Evolutionary conservation across 2,329 filamentous ascomycete species (phyloP).

Genomic region (Chaetomiaceae sp.): DNA sequence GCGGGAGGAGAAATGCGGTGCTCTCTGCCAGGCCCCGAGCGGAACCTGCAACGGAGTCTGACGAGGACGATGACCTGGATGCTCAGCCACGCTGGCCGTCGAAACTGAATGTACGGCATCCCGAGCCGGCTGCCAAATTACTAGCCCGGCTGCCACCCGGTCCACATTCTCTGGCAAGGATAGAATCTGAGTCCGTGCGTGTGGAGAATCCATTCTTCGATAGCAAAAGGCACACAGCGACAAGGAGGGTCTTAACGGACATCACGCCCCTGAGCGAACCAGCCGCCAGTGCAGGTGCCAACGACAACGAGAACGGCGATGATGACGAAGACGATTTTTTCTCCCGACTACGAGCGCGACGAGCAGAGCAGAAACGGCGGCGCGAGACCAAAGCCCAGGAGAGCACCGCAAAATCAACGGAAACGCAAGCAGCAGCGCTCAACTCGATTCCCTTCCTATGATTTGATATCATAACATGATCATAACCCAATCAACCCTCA

Average conservation of each 20-base stretch:
- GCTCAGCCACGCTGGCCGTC: constrained; percentile 5
- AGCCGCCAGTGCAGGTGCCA: neutral
- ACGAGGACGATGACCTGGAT: constrained; percentile 21
- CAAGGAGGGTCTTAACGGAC: neutral
- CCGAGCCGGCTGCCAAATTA: neutral
- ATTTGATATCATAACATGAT: neutral
- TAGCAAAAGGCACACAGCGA: neutral
- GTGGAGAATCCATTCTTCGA: neutral
- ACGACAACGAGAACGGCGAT: too few relatives aligned
- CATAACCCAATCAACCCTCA: neutral
- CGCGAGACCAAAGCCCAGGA: constrained; percentile 7
- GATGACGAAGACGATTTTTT: constrained; percentile 23
- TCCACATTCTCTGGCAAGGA: neutral
- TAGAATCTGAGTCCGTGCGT: neutral
- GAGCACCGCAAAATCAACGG: constrained; percentile 9
- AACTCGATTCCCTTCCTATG: constrained; percentile 24
- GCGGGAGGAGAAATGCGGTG: too few relatives aligned
- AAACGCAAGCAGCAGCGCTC: constrained; percentile 12
- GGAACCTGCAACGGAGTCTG: constrained; percentile 6
- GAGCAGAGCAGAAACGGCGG: constrained; percentile 18
- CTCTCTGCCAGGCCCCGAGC: neutral
- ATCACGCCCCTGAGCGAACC: neutral
- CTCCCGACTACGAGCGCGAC: constrained; percentile 16
- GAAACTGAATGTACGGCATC: neutral
- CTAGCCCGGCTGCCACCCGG: neutral